Evolutionary conservation across 331 rosid genomes (phyloP), one percentile per base, ranked within the genome.

Genomic region (Dryas integrifolia): DNA sequence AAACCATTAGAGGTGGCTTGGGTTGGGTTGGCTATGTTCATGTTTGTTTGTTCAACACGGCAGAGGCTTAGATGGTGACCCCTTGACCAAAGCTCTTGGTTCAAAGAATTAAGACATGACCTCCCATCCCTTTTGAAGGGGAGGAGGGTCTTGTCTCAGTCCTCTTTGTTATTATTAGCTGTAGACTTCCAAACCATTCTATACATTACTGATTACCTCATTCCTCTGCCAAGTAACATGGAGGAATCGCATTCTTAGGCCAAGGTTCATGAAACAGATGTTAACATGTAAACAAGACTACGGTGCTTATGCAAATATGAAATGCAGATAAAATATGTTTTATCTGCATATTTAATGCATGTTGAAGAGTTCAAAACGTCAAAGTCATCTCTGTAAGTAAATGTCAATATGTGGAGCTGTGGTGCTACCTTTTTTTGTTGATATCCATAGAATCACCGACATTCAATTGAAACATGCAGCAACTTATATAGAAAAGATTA

Each of bases 11-110:
- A 10, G 56, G 56, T 45, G 21, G 46, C 72, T 24, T 30, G 35
- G 35, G 35, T 1, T 30, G 35, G 35, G 35, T 30, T 30, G 35
- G 35, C 35, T 30, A 30, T 30, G 35, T 30, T 30, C 30, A 41
- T 8, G 7, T 4, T 69, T 73, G 49, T 21, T 3, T 72, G 63
- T 77, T 77, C 80, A 77, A 73, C 80, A 77, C 82, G 85, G 77
- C 79, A 68, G 49, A 21, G 59, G 84, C 26, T 13, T 43, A 10
- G 76, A 72, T 26, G 5, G 67, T 5, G 67, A 72, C 58, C 13
- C 15, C 57, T 58, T 58, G 67, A 58, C 76, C 38, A 46, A 44
- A 58, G 40, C 40, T 26, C 57, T 24, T 45, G 45, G 65, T 57
- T 57, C 66, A 57, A 44, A 57, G 55, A 45, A 70, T 57, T 2